Evolutionary conservation across 768 basidiomycete genomes (phyloP).

Genomic region (Lentinula sp.): DNA sequence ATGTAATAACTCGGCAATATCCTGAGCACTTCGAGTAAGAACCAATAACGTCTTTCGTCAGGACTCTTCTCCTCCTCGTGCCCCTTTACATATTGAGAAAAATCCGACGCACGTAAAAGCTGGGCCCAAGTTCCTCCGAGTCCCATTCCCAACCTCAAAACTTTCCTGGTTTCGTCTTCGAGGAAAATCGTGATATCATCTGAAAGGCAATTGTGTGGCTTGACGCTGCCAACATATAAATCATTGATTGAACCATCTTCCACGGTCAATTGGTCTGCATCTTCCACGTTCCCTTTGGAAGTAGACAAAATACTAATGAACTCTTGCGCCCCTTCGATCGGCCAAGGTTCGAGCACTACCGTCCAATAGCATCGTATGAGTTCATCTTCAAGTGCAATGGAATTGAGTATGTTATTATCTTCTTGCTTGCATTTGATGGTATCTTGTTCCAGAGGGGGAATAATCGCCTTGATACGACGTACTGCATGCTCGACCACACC

Average conservation of each 20-base stretch:
- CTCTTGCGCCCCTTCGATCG: slow-evolving; percentile 25
- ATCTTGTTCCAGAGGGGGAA: slow-evolving; percentile 21
- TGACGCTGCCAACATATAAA: background rate
- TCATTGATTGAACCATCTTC: slow-evolving; percentile 4
- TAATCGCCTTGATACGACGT: slow-evolving; percentile 38
- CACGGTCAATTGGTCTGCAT: background rate
- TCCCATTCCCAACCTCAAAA: slow-evolving; percentile 49
- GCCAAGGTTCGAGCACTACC: slow-evolving; percentile 55
- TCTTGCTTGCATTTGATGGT: background rate
- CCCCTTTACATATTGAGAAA: slow-evolving; percentile 6
- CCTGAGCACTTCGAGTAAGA: slow-evolving; percentile 48
- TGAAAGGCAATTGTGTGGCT: slow-evolving; percentile 42
- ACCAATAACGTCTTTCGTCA: slow-evolving; percentile 40
- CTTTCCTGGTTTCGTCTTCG: slow-evolving; percentile 34
- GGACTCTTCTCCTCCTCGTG: slow-evolving; percentile 14
- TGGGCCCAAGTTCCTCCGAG: slow-evolving; percentile 67
- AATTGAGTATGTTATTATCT: background rate
- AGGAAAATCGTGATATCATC: slow-evolving; percentile 60
- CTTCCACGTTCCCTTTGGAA: slow-evolving; percentile 9
- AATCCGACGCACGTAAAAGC: slow-evolving; percentile 35
- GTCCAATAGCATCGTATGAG: slow-evolving; percentile 41
- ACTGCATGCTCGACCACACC: slow-evolving; percentile 54
- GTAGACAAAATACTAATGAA: slow-evolving; percentile 2
- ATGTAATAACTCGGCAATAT: slow-evolving; percentile 49
- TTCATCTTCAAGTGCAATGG: slow-evolving; percentile 36